Base-by-base conservation (phyloP, 108 stramenopile species). In the Cylindrotheca fusiformis region DNA sequence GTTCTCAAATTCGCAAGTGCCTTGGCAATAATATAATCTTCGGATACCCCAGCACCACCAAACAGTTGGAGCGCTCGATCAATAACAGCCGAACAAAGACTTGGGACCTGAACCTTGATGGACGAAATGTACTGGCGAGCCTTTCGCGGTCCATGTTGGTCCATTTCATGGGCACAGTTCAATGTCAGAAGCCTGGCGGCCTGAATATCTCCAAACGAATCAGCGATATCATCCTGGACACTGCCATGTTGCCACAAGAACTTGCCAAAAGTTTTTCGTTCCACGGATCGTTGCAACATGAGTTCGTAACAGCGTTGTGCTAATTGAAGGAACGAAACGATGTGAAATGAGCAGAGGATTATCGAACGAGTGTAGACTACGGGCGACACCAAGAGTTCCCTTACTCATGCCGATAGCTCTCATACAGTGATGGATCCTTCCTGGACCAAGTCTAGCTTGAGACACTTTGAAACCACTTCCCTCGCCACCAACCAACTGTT, bases 341-440 rank as follows among this genome's bases (percentile, higher is more conserved):
- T 27, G 20, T 22, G 24, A 21, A 68, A 30, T 29, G 2, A 49
- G 25, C 47, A 41, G 32, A 23, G 22, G 21, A 22, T 48, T 23
- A 41, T 41, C 6, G 36, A 41, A 41, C 36, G 14, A 41, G 36
- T 51, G 21, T 51, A 4, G 50, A 5, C 5, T 51, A 8, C 50
- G 20, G n/a, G 5, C 5, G 5, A 51, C n/a, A 22, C 50, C 21
- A 22, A 22, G 8, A 45, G 65, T n/a, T n/a, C n/a, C n/a, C 71
- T 72, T 68, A 73, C 83, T 85, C 58, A 91, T 66, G 45, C 98
- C 98, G 58, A 97, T 73, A 0, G 93, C 88, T 48, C 98, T 76
- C 98, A 99, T 99, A 79, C 98, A 99, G 74, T 99, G 98, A 83
- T 97, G 97, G 52, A 99, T 90, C 28, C 98, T 84, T 50, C 98